Conservation (phyloP, 768 basidiomycete genomes). For the Suillus plorans region DNA sequence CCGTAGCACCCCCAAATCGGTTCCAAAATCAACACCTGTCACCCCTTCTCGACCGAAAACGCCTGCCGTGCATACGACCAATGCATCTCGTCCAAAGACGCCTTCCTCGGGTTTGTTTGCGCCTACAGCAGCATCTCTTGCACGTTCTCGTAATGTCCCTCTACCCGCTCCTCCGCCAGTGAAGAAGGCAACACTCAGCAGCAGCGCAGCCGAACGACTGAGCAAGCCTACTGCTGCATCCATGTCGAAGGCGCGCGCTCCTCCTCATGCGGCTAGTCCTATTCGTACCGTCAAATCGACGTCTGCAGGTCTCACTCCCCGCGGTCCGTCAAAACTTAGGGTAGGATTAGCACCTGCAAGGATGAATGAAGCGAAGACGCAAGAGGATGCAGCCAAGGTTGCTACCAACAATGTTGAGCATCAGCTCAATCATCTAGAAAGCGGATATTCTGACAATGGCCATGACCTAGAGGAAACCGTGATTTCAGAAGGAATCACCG, state of each 20-base stretch:
- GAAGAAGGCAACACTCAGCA: conserved; percentile 55
- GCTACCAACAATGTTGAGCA: conserved; percentile 25
- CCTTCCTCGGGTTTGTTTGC: conserved; percentile 72
- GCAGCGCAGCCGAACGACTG: conserved; percentile 59
- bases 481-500: conserved; percentile 13
- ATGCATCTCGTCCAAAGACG: conserved; percentile 50
- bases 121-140: conserved; percentile 81
- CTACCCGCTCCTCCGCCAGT: conserved; percentile 45
- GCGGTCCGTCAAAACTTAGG: conserved; percentile 29
- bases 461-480: conserved; percentile 20
- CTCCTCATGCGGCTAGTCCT: conserved; percentile 19
- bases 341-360: conserved; percentile 27
- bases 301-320: conserved; percentile 28
- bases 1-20: conserved; percentile 22
- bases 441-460: conserved; percentile 25
- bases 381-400: conserved; percentile 16
- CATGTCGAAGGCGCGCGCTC: conserved; percentile 56
- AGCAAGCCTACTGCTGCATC: conserved; percentile 86
- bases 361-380: conserved; percentile 21
- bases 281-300: conserved; percentile 29
- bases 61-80: conserved; percentile 21
- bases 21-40: conserved; percentile 30
- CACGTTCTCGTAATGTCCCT: conserved; percentile 58
- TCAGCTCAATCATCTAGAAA: conserved; percentile 19
- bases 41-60: conserved; percentile 39